These are phyloP conservation scores for Hygrocybe coccinea DNA, from an alignment of 768 basidiomycete species.

Conservation along the genomic window DNA sequence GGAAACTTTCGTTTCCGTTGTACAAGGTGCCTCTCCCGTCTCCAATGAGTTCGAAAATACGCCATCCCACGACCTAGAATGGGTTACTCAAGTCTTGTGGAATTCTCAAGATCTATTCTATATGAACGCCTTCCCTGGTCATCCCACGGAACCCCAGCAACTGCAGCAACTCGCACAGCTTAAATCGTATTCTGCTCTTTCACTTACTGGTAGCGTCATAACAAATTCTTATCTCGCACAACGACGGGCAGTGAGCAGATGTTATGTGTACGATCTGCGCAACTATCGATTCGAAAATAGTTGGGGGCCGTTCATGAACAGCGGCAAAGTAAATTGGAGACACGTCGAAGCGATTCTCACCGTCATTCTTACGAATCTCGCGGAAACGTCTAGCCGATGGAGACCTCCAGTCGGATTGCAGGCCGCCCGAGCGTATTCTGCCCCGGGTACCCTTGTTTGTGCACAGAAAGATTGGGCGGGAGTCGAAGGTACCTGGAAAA, in stretches of 20 bases:
- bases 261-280: conserved; percentile 59
- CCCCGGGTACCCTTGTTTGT: conserved; percentile 34
- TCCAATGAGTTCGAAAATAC: conserved; percentile 15
- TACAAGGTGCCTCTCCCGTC: conserved; percentile 34
- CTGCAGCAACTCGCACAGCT: conserved; percentile 39
- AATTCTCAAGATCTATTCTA: conserved; percentile 34
- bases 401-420: conserved; percentile 49
- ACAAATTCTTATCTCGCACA: conserved; percentile 24
- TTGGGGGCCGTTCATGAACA: conserved; percentile 55
- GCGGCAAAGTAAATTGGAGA: conserved; percentile 52
- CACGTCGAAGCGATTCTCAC: conserved; percentile 58
- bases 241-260: conserved; percentile 47
- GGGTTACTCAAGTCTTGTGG: conserved; percentile 42
- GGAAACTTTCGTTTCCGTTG: conserved; percentile 37
- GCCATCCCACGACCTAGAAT: conserved; percentile 40
- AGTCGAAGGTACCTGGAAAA: conserved; percentile 67
- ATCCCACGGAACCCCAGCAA: conserved; percentile 10
- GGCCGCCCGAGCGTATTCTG: conserved; percentile 51
- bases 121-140: conserved; percentile 3
- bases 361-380: conserved; percentile 49
- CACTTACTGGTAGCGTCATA: conserved; percentile 32
- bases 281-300: conserved; percentile 47
- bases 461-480: conserved; percentile 63
- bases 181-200: conserved; percentile 45
- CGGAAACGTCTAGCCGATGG: conserved; percentile 39